phyloP scores from a whole-genome alignment of 2,329 filamentous ascomycete genomes.

The Thelonectria rubi region DNA sequence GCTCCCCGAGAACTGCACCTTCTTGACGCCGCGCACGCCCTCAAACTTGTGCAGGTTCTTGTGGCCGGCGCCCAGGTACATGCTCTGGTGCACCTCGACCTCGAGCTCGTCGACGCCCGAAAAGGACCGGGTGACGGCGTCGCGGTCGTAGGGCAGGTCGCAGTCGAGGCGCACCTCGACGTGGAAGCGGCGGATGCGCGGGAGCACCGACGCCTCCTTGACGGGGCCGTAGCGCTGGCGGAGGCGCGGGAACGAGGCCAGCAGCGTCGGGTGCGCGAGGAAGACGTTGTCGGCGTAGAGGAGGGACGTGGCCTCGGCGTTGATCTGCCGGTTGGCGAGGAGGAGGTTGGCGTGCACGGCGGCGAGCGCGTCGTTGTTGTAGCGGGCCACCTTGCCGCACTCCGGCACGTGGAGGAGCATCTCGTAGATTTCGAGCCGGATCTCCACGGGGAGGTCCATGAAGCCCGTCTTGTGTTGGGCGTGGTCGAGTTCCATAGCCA shows the following conservation, averaged over 20 bases:
- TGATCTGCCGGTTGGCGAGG: slow-evolving; percentile 50
- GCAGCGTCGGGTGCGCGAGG: slow-evolving; percentile 52
- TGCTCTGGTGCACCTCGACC: slow-evolving; percentile 51
- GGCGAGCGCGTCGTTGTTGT: slow-evolving; percentile 16
- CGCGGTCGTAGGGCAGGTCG: slow-evolving; percentile 46
- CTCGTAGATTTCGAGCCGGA: slow-evolving; percentile 58
- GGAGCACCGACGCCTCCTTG: slow-evolving; percentile 40
- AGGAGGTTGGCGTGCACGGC: slow-evolving; percentile 52
- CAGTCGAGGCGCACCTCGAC: slow-evolving; percentile 54
- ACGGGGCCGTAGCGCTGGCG: slow-evolving; percentile 46
- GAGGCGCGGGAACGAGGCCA: slow-evolving; percentile 54
- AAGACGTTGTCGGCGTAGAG: slow-evolving; percentile 57
- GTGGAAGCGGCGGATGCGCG: slow-evolving; percentile 51
- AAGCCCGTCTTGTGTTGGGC: slow-evolving; percentile 41
- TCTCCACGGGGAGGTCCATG: slow-evolving; percentile 55
- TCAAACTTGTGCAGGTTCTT: slow-evolving; percentile 53
- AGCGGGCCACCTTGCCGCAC: slow-evolving; percentile 37
- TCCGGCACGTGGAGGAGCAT: slow-evolving; percentile 52
- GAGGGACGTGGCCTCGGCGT: slow-evolving; percentile 52
- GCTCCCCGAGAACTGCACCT: slow-evolving; percentile 50
- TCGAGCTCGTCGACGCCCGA: slow-evolving; percentile 51
- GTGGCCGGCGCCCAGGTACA: slow-evolving; percentile 51
- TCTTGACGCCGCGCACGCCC: slow-evolving; percentile 52
- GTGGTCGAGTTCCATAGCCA: slow-evolving; percentile 30
- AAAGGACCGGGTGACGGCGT: slow-evolving; percentile 47